Evolutionary conservation across 2,329 filamentous ascomycete species (phyloP).

Genomic region (Xylaria sp.): DNA sequence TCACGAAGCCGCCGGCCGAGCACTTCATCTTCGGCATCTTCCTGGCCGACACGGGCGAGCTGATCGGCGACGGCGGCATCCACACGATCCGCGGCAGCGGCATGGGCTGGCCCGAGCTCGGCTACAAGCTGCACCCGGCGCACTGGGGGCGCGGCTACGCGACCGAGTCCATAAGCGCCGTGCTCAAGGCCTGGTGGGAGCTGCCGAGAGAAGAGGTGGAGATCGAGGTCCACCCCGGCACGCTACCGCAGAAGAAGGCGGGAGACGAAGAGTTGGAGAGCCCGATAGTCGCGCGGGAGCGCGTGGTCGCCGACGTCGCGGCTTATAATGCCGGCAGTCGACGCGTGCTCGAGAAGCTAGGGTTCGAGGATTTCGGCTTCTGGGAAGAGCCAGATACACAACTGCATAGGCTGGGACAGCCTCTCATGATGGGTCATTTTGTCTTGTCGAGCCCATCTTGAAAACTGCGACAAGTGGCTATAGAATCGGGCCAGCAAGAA

Average conservation of each 20-base stretch:
- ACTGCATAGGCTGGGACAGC: constrained; percentile 40
- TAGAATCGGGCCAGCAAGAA: neutral
- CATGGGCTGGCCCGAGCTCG: constrained; percentile 44
- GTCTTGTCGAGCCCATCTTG: constrained; percentile 24
- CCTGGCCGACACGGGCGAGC: constrained; percentile 41
- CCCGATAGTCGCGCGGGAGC: constrained; percentile 23
- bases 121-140: constrained; percentile 41
- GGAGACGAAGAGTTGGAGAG: neutral
- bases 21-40: constrained; percentile 40
- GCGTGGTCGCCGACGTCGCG: constrained; percentile 40
- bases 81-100: constrained; percentile 34
- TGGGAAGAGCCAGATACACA: constrained; percentile 45
- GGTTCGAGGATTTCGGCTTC: constrained; percentile 41
- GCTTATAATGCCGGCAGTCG: constrained; percentile 40
- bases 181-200: constrained; percentile 42
- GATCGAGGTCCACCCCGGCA: constrained; percentile 21
- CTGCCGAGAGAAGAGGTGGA: constrained; percentile 32
- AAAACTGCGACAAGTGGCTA: neutral
- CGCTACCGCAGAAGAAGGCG: constrained; percentile 1
- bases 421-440: constrained; percentile 36
- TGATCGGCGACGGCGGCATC: constrained; percentile 47
- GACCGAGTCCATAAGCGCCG: constrained; percentile 40
- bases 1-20: constrained; percentile 20
- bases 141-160: constrained; percentile 43
- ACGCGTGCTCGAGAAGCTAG: constrained; percentile 43